Percentiles rank a stretch among this genome's conserved stretches.
phyloP scores from a whole-genome alignment of 1,284 basidiomycete genomes.

The Leccinum griseonigrum region DNA sequence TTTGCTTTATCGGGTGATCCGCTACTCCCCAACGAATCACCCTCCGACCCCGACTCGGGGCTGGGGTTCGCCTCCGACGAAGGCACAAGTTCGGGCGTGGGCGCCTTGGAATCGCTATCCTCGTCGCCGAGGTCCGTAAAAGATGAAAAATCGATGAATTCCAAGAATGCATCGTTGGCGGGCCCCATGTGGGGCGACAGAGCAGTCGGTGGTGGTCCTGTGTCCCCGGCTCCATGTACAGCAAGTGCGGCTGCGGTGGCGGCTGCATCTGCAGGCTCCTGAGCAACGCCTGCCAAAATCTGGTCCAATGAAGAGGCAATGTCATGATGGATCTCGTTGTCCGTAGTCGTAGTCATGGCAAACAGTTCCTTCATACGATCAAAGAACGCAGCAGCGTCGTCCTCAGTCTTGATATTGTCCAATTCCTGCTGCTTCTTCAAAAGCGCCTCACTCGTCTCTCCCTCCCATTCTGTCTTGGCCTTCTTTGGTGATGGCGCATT shows the following conservation, averaged over 20 bases:
- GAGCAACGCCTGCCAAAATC: slow-evolving; percentile 55
- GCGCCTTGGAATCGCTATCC: slow-evolving; percentile 58
- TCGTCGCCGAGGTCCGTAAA: slow-evolving; percentile 57
- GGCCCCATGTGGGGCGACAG: slow-evolving; percentile 38
- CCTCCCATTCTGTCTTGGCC: slow-evolving; percentile 66
- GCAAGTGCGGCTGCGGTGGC: slow-evolving; percentile 37
- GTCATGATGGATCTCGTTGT: slow-evolving; percentile 46
- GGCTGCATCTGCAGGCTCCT: slow-evolving; percentile 36
- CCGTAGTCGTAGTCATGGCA: slow-evolving; percentile 45
- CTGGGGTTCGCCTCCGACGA: slow-evolving; percentile 73
- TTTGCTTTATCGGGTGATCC: slow-evolving; percentile 41
- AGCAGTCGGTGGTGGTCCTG: slow-evolving; percentile 34
- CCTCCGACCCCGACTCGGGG: slow-evolving; percentile 70
- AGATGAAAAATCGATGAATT: slow-evolving; percentile 67
- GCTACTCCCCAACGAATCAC: slow-evolving; percentile 40
- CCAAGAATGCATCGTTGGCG: slow-evolving; percentile 31
- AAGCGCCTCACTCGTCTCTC: slow-evolving; percentile 50
- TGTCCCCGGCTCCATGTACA: slow-evolving; percentile 25
- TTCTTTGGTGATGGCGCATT: slow-evolving; percentile 70
- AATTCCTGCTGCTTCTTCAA: slow-evolving; percentile 53
- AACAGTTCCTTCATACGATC: slow-evolving; percentile 62
- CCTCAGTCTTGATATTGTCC: slow-evolving; percentile 61
- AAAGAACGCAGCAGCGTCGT: slow-evolving; percentile 61
- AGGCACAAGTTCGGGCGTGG: slow-evolving; percentile 67
- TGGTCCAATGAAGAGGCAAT: slow-evolving; percentile 60